These are phyloP conservation scores for Prorocentrum cordatum DNA, from an alignment of 169 alveolate species.

Conservation along the genomic window DNA sequence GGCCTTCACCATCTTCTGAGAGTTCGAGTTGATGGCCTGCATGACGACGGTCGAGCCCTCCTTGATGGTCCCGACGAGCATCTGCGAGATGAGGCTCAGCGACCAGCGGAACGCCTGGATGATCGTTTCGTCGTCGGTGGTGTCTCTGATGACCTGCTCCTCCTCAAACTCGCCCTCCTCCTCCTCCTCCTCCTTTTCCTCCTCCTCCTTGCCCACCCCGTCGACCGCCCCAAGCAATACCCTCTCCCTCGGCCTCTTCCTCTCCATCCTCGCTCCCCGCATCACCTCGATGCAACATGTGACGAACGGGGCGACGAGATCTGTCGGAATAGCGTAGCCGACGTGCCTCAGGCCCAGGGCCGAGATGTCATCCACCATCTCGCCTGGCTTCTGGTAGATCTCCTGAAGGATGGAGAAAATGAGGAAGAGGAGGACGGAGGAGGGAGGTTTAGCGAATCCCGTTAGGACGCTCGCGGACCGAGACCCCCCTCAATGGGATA, in stretches of 20 bases:
- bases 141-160: no score
- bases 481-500: neutral
- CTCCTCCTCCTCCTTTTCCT: no score
- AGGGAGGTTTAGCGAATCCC: neutral
- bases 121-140: no score
- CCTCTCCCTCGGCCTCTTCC: no score
- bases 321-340: slow-evolving; percentile 21
- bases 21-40: slow-evolving; percentile 46
- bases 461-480: neutral
- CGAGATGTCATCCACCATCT: slow-evolving; percentile 13
- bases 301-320: slow-evolving; percentile 12
- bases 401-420: neutral
- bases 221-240: no score
- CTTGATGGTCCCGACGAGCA: slow-evolving; percentile 33
- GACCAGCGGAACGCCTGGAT: slow-evolving; percentile 55
- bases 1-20: no score
- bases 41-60: slow-evolving; percentile 52
- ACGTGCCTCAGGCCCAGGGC: slow-evolving; percentile 55
- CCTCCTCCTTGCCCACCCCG: no score
- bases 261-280: no score
- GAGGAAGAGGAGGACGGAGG: neutral
- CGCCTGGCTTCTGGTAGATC: neutral
- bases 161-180: no score
- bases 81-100: neutral
- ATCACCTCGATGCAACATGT: no score